phyloP scores from a whole-genome alignment of 768 basidiomycete species.

The Pulveroboletus sp. region DNA sequence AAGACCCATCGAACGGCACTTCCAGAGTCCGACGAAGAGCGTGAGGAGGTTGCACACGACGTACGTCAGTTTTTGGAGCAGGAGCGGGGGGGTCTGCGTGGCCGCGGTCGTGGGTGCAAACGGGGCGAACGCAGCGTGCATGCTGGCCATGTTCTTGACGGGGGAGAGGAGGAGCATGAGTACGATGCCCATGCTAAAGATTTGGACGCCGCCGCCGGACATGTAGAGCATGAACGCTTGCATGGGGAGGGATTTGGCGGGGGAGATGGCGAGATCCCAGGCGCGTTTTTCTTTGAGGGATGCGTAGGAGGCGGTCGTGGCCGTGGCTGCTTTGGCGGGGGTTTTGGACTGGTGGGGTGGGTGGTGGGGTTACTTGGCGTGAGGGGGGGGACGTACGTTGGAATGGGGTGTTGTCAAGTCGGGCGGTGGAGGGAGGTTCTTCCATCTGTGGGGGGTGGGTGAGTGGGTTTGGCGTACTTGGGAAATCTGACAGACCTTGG shows the following conservation, averaged over 20 bases:
- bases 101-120: conserved; percentile 49
- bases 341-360: conserved; percentile 40
- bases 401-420: conserved; percentile 46
- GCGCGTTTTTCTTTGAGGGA: conserved; percentile 74
- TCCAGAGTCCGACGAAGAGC: conserved; percentile 84
- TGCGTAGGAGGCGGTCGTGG: conserved; percentile 51
- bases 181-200: conserved; percentile 96
- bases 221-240: conserved; percentile 99
- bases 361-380: not conserved
- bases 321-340: conserved; percentile 32
- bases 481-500: conserved; percentile 17
- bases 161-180: conserved; percentile 88
- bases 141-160: conserved; percentile 76
- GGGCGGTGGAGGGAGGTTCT: conserved; percentile 61
- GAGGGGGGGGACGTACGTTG: conserved; percentile 10
- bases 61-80: conserved; percentile 69
- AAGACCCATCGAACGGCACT: conserved; percentile 90
- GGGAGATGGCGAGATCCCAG: conserved; percentile 81
- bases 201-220: conserved; percentile 93
- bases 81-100: conserved; percentile 44
- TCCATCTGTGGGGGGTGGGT: conserved; percentile 45
- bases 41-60: conserved; percentile 74
- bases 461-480: not conserved
- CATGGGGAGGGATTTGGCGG: conserved; percentile 92
- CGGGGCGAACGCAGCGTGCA: conserved; percentile 79